phyloP scores from a whole-genome alignment of 352 stramenopile species.

The Phytopythium montanum region DNA sequence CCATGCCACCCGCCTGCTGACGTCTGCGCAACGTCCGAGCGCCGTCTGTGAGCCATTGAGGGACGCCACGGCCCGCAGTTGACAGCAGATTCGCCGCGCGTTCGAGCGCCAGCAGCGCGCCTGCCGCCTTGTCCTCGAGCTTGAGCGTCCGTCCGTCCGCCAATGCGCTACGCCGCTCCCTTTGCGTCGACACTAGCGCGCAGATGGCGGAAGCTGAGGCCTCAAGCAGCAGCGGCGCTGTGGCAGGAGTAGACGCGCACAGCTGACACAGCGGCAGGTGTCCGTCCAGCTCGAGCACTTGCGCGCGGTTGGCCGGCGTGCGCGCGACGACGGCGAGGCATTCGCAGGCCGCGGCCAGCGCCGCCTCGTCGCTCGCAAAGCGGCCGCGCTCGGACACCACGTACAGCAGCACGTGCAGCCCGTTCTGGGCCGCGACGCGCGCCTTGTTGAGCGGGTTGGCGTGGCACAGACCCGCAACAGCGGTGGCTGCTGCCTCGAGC shows the following conservation, averaged over 20 bases:
- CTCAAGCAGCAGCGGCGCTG: constrained; percentile 24
- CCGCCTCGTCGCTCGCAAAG: constrained; percentile 26
- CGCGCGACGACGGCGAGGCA: constrained; percentile 46
- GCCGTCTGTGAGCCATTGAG: constrained; percentile 33
- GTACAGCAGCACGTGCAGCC: constrained; percentile 68
- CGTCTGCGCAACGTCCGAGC: constrained; percentile 39
- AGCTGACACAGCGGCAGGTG: constrained; percentile 50
- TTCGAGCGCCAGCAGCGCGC: constrained; percentile 39
- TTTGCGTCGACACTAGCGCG: constrained; percentile 39
- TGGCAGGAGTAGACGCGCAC: constrained; percentile 32
- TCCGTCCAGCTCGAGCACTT: constrained; percentile 55
- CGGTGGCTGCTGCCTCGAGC: constrained; percentile 40
- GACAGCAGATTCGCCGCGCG: constrained; percentile 36
- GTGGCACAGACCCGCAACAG: constrained; percentile 57
- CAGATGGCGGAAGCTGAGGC: constrained; percentile 46
- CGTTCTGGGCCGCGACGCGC: constrained; percentile 57
- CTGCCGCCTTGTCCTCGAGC: constrained; percentile 44
- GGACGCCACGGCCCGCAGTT: constrained; percentile 7
- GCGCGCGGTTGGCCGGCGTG: constrained; percentile 36
- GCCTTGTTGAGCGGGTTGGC: constrained; percentile 65
- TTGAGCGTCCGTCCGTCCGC: constrained; percentile 54
- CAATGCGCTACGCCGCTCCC: constrained; percentile 32
- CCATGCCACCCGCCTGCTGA: background rate
- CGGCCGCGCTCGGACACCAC: constrained; percentile 32
- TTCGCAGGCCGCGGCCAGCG: constrained; percentile 47